phyloP scores from a whole-genome alignment of 148 eudicot genomes.

The Selenicereus undatus region DNA sequence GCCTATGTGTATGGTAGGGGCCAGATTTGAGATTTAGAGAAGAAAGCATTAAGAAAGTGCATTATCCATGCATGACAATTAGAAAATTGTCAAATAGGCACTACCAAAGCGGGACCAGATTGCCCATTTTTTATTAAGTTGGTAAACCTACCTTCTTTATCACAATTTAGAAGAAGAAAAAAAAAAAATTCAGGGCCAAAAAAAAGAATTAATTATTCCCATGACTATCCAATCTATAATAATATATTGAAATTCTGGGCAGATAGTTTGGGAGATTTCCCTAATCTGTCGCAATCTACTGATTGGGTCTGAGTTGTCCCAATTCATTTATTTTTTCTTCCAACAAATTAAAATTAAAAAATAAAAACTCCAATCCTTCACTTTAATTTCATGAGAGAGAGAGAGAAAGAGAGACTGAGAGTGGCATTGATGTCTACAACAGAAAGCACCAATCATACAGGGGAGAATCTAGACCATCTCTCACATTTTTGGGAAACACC shows the following conservation, averaged over 20 bases:
- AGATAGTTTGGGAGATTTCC: constrained; percentile 16
- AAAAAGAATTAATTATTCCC: not conserved
- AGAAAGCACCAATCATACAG: constrained; percentile 27
- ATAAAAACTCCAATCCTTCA: constrained; percentile 6
- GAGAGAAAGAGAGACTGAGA: not conserved
- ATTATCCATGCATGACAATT: constrained; percentile 24
- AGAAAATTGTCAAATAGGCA: constrained; percentile 15
- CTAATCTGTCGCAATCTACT: constrained; percentile 9
- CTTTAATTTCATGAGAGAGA: constrained; percentile 8
- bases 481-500: constrained; percentile 6
- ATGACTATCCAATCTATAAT: not conserved
- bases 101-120: constrained; percentile 15
- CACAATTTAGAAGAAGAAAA: too few species aligned
- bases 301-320: constrained; percentile 18
- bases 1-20: not conserved
- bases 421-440: constrained; percentile 27
- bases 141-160: constrained; percentile 11
- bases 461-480: constrained; percentile 26
- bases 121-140: not conserved
- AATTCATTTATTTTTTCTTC: not conserved
- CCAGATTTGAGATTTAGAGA: constrained; percentile 13
- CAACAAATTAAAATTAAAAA: not conserved
- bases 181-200: not conserved
- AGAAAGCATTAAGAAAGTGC: constrained; percentile 22
- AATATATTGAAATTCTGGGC: constrained; percentile 4